Percentiles rank a stretch among this genome's conserved stretches.
Evolutionary conservation across 768 basidiomycete genomes (phyloP).

Genomic region (Dacryopinax primogenitus): DNA sequence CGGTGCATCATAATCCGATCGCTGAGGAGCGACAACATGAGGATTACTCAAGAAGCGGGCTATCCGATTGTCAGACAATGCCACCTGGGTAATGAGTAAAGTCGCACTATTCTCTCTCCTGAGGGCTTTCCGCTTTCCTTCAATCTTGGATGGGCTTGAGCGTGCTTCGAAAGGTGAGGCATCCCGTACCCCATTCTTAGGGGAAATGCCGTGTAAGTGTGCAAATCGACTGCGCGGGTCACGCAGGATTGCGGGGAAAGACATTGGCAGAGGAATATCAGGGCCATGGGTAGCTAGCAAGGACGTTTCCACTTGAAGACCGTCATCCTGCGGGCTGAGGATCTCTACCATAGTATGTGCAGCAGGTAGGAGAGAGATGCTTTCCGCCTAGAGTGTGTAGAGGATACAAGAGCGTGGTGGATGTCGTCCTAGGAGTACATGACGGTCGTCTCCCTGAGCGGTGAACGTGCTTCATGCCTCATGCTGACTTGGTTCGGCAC

Average conservation of each 20-base stretch:
- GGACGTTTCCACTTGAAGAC: background rate
- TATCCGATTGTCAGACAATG: constrained; percentile 23
- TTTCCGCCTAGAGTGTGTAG: background rate
- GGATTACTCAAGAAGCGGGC: constrained; percentile 62
- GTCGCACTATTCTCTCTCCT: constrained; percentile 63
- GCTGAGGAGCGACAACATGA: constrained; percentile 52
- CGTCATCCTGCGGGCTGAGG: background rate
- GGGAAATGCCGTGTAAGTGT: constrained; percentile 9
- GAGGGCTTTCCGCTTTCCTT: constrained; percentile 42
- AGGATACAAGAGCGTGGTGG: background rate
- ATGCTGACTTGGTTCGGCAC: background rate
- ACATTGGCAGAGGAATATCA: constrained; percentile 38
- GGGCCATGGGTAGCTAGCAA: background rate
- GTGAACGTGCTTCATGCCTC: background rate
- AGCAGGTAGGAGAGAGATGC: background rate
- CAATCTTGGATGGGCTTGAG: background rate
- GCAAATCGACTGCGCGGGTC: constrained; percentile 28
- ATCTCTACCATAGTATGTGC: background rate
- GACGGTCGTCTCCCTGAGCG: background rate
- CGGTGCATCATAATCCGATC: constrained; percentile 40
- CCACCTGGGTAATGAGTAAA: background rate
- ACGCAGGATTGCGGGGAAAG: constrained; percentile 59
- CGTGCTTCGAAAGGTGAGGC: constrained; percentile 11
- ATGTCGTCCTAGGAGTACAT: background rate
- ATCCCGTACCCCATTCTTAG: constrained; percentile 22